A percentile compares a stretch with the other conserved stretches of the same genome.
These are phyloP conservation scores for Phytophthora pinifolia DNA, from an alignment of 352 stramenopile species.

Conservation along the genomic window DNA sequence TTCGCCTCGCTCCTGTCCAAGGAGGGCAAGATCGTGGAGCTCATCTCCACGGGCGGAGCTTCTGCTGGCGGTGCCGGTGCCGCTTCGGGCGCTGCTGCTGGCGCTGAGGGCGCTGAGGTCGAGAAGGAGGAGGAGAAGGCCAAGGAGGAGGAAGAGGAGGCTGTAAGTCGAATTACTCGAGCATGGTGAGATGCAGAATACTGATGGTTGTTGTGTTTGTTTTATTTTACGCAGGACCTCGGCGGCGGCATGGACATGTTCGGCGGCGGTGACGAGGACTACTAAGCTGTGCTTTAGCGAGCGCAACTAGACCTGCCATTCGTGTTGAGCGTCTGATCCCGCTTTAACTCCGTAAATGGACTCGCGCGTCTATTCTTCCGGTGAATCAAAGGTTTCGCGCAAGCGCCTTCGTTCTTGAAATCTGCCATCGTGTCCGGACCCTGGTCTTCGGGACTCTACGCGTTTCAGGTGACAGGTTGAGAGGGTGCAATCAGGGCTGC, in stretches of 20 bases:
- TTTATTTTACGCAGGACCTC: constrained; percentile 39
- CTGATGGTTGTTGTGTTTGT: constrained; percentile 11
- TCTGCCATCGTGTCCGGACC: constrained; percentile 9
- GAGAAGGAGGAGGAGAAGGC: constrained; percentile 57
- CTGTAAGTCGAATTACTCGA: constrained; percentile 34
- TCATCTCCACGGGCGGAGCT: constrained; percentile 75
- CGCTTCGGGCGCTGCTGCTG: constrained; percentile 41
- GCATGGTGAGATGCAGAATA: constrained; percentile 5
- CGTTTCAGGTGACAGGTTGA: constrained; percentile 1
- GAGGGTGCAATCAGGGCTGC: no score
- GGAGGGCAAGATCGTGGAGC: constrained; percentile 76
- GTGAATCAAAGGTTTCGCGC: constrained; percentile 32
- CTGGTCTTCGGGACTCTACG: not conserved
- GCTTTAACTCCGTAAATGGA: constrained; percentile 57
- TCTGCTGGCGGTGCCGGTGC: constrained; percentile 38
- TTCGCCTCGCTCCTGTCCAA: constrained; percentile 74
- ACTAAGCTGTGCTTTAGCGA: constrained; percentile 44
- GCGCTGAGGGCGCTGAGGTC: constrained; percentile 36
- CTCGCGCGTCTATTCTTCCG: constrained; percentile 46
- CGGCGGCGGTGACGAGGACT: constrained; percentile 54
- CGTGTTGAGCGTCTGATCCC: constrained; percentile 28
- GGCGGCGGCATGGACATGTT: constrained; percentile 76
- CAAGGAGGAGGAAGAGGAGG: constrained; percentile 68
- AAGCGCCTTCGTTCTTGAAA: constrained; percentile 17
- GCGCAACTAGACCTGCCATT: constrained; percentile 32